Evolutionary conservation across 2,329 filamentous ascomycete genomes (phyloP).

Genomic region (Penicillium brevicompactum): DNA sequence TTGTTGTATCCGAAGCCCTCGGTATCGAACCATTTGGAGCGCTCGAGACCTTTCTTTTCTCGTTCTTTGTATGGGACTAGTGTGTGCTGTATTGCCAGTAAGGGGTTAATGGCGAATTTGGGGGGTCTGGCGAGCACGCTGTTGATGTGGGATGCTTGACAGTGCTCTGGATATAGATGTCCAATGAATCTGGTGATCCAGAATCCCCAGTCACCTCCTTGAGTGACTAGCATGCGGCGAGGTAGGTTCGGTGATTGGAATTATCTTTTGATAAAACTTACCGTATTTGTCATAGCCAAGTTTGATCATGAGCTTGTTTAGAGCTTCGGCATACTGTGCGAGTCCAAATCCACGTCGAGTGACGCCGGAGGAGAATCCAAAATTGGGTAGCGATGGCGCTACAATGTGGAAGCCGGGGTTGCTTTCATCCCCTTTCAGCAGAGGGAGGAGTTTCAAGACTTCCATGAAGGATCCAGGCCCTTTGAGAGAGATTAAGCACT

Average conservation of each 20-base stretch:
- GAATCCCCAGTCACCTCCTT: slow-evolving; percentile 72
- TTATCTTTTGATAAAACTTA: slow-evolving; percentile 9
- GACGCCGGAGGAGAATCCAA: slow-evolving; percentile 55
- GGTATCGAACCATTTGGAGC: slow-evolving; percentile 20
- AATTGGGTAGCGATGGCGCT: slow-evolving; percentile 58
- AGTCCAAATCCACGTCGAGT: slow-evolving; percentile 54
- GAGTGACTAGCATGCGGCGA: slow-evolving; percentile 36
- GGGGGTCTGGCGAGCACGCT: slow-evolving; percentile 55
- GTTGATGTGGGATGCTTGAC: slow-evolving; percentile 66
- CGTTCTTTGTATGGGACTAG: slow-evolving; percentile 18
- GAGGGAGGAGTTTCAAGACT: slow-evolving; percentile 44
- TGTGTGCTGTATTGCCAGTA: slow-evolving; percentile 49
- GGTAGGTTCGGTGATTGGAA: background rate
- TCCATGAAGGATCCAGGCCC: slow-evolving; percentile 69
- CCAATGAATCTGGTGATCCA: slow-evolving; percentile 66
- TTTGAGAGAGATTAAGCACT: slow-evolving; percentile 26
- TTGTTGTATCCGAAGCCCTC: slow-evolving; percentile 54
- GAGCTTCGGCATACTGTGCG: slow-evolving; percentile 64
- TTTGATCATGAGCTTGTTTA: slow-evolving; percentile 68
- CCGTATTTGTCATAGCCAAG: slow-evolving; percentile 67
- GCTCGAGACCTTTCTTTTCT: slow-evolving; percentile 18
- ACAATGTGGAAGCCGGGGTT: slow-evolving; percentile 56
- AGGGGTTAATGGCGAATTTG: slow-evolving; percentile 53
- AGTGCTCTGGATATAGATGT: slow-evolving; percentile 59
- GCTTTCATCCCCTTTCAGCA: slow-evolving; percentile 40